These are phyloP conservation scores for Paraglomus brasilianum DNA, from an alignment of 192 early-diverging fungal species.

Conservation along the genomic window DNA sequence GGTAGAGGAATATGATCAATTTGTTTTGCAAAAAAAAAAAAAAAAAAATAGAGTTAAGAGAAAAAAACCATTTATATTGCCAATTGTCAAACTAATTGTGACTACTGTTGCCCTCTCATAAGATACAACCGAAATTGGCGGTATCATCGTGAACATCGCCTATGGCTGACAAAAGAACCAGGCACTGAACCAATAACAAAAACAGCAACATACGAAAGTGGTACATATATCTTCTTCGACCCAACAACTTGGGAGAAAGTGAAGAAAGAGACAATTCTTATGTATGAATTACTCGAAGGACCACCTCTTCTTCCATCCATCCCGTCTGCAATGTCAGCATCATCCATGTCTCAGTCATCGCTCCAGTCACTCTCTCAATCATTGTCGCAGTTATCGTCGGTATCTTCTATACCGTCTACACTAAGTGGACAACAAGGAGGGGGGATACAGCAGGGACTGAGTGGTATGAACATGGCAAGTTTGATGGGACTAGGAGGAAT, in stretches of 20 bases:
- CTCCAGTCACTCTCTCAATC: not conserved
- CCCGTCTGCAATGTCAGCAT: not conserved
- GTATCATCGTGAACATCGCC: conserved; percentile 90
- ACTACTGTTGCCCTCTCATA: not conserved
- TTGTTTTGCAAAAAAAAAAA: too few species aligned
- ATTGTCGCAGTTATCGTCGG: not conserved
- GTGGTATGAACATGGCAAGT: conserved; percentile 15
- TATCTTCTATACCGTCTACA: not conserved
- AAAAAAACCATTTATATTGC: not conserved
- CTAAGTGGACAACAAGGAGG: conserved; percentile 14
- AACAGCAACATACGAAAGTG: conserved; percentile 74
- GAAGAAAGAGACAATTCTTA: conserved; percentile 84
- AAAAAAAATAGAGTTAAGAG: not conserved
- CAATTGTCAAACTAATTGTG: too few species aligned
- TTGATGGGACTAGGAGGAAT: conserved; percentile 15
- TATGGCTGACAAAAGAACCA: conserved; percentile 91
- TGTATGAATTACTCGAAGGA: conserved; percentile 91
- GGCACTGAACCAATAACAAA: conserved; percentile 52
- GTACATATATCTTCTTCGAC: conserved; percentile 92
- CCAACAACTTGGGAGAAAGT: conserved; percentile 85
- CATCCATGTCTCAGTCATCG: not conserved
- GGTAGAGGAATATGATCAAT: not conserved
- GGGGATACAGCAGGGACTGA: not conserved
- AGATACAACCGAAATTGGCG: conserved; percentile 88
- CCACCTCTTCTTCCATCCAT: not conserved